These are phyloP conservation scores for Phytophthora podocarpi DNA, from an alignment of 352 stramenopile species.

Conservation along the genomic window DNA sequence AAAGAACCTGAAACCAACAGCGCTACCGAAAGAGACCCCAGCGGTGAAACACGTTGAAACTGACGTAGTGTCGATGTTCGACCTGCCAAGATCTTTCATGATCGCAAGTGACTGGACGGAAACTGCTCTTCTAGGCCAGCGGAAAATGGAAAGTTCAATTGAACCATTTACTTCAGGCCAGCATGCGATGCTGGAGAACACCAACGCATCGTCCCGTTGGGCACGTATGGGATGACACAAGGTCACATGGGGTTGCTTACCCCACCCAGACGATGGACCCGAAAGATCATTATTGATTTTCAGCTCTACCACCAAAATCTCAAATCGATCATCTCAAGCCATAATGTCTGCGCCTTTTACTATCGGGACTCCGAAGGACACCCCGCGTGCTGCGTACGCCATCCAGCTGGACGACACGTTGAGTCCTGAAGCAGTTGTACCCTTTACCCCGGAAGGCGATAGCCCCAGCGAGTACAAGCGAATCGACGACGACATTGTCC, in stretches of 20 bases:
- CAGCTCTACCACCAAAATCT: not conserved
- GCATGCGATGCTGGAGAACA: constrained; percentile 8
- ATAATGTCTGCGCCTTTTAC: constrained; percentile 24
- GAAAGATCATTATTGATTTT: constrained; percentile 13
- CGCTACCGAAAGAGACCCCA: too few relatives aligned
- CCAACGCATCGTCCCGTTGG: not conserved
- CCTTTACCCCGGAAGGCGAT: constrained; percentile 16
- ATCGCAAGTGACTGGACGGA: not conserved
- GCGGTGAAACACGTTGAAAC: too few relatives aligned
- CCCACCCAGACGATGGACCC: constrained; percentile 1
- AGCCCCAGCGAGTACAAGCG: constrained; percentile 28
- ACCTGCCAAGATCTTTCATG: not conserved
- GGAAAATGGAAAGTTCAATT: constrained; percentile 6
- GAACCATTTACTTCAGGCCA: not conserved
- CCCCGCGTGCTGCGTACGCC: constrained; percentile 16
- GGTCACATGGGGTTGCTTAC: not conserved
- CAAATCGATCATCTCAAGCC: not conserved
- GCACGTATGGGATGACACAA: not conserved
- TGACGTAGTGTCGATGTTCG: constrained; percentile 12
- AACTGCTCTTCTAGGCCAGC: not conserved
- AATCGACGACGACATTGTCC: constrained; percentile 26
- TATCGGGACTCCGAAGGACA: constrained; percentile 21
- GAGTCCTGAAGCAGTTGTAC: constrained; percentile 12
- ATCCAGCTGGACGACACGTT: constrained; percentile 31
- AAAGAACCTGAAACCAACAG: constrained; percentile 3